Evolutionary conservation across 225 moss, liverwort and hornwort species (phyloP).

Genomic region (Sphagnum tenellum): DNA sequence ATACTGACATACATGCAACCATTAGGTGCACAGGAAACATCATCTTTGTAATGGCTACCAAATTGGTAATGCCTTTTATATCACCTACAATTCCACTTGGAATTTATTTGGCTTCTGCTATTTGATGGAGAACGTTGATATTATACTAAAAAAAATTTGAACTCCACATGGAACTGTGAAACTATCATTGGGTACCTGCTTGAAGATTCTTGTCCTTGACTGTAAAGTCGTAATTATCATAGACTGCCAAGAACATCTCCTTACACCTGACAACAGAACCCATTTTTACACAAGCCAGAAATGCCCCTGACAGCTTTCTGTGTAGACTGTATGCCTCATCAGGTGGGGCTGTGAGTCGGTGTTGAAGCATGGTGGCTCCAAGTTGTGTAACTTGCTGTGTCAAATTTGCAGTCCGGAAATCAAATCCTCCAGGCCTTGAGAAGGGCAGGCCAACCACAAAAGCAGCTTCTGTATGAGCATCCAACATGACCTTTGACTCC

Average conservation of each 20-base stretch:
- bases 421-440: conserved; percentile 53
- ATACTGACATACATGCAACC: too few species aligned
- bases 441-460: conserved; percentile 87
- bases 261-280: conserved; percentile 74
- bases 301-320: conserved; percentile 89
- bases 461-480: conserved; percentile 79
- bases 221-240: conserved; percentile 38
- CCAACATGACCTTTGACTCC: conserved; percentile 59
- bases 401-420: conserved; percentile 73
- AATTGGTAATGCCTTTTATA: too few species aligned
- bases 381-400: conserved; percentile 65
- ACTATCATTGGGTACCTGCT: too few species aligned
- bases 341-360: conserved; percentile 80
- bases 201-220: conserved; percentile 12
- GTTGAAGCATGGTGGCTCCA: conserved; percentile 80
- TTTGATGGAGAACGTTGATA: too few species aligned
- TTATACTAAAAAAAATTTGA: too few species aligned
- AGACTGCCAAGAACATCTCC: conserved; percentile 65
- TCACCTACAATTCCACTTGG: too few species aligned
- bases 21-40: too few species aligned
- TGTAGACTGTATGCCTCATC: conserved; percentile 97
- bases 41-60: too few species aligned
- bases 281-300: conserved; percentile 90
- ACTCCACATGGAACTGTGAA: too few species aligned
- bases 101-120: too few species aligned